Conservation (phyloP, 2,329 filamentous ascomycete species). For the Hymenoscyphus infarciens region DNA sequence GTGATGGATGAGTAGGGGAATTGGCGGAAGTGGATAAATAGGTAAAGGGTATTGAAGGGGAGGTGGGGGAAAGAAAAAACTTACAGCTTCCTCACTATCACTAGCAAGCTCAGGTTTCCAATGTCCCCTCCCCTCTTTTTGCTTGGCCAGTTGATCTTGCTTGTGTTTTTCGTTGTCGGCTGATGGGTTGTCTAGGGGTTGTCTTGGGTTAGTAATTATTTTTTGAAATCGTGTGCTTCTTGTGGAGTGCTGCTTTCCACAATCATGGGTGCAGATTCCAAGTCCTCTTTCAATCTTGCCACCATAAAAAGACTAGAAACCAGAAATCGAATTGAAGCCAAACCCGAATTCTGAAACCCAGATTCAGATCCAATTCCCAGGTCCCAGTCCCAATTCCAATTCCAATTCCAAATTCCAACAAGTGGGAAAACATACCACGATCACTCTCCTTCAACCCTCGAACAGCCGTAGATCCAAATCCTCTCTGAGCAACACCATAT, state of each 20-base stretch:
- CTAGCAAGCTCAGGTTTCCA: slow-evolving; percentile 78
- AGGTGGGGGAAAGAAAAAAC: too few relatives aligned
- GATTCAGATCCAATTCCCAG: too few relatives aligned
- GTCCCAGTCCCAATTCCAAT: not conserved
- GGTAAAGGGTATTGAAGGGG: too few relatives aligned
- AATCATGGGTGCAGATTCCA: too few relatives aligned
- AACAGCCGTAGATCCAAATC: slow-evolving; percentile 21
- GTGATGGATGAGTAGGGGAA: too few relatives aligned
- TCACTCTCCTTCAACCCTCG: slow-evolving; percentile 32
- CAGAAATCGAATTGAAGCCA: too few relatives aligned
- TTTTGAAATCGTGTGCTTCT: not conserved
- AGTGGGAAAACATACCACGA: slow-evolving; percentile 26
- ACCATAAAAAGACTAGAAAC: not conserved
- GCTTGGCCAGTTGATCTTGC: slow-evolving; percentile 59
- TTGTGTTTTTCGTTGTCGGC: slow-evolving; percentile 55
- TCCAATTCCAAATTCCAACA: not conserved
- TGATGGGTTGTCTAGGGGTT: slow-evolving; percentile 28
- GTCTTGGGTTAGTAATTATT: not conserved
- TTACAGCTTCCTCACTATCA: slow-evolving; percentile 74
- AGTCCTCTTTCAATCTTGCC: not conserved
- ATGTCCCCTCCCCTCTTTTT: slow-evolving; percentile 64
- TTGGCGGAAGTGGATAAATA: too few relatives aligned
- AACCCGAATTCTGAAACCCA: too few relatives aligned
- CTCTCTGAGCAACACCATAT: slow-evolving; percentile 13
- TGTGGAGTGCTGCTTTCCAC: too few relatives aligned